Conservation (phyloP, 1,139 yeast genomes). For the Neolecta irregularis region DNA sequence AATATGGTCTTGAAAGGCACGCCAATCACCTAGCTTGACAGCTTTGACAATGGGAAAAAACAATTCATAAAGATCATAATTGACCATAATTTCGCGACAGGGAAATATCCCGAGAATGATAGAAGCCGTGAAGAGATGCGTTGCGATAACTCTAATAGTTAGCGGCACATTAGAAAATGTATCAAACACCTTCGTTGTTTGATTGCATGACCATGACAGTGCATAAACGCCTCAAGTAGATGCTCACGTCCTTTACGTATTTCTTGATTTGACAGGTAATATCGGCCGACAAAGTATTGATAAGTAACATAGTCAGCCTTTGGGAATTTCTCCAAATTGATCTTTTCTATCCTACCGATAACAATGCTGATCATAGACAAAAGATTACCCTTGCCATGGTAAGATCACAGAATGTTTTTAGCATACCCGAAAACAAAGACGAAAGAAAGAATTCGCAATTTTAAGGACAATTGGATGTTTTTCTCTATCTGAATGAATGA, state of each 20-base stretch:
- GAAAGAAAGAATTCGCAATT: constrained; percentile 12
- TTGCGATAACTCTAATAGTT: constrained; percentile 26
- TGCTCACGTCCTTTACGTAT: constrained; percentile 42
- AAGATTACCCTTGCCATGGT: too few species aligned
- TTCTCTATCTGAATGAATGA: constrained; percentile 1
- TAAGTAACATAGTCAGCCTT: too few species aligned
- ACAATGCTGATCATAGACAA: too few species aligned
- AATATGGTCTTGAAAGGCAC: constrained; percentile 19
- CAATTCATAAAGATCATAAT: constrained; percentile 17
- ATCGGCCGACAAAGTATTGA: constrained; percentile 52
- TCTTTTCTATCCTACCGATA: too few species aligned
- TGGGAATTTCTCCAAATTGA: too few species aligned
- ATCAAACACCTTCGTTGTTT: constrained; percentile 10
- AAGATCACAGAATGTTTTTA: not conserved
- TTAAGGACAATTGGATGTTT: constrained; percentile 5
- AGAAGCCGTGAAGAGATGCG: constrained; percentile 40
- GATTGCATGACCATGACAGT: constrained; percentile 27
- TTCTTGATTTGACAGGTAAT: constrained; percentile 40
- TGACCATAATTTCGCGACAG: constrained; percentile 17
- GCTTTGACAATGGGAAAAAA: constrained; percentile 22
- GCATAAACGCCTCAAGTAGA: constrained; percentile 44
- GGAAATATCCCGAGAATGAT: constrained; percentile 27
- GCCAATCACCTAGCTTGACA: constrained; percentile 20
- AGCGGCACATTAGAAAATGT: not conserved
- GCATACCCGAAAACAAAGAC: constrained; percentile 10